Evolutionary conservation across 2,329 filamentous ascomycete genomes (phyloP), one percentile per base, ranked within the genome.

Genomic region (Coniochaeta sp.): DNA sequence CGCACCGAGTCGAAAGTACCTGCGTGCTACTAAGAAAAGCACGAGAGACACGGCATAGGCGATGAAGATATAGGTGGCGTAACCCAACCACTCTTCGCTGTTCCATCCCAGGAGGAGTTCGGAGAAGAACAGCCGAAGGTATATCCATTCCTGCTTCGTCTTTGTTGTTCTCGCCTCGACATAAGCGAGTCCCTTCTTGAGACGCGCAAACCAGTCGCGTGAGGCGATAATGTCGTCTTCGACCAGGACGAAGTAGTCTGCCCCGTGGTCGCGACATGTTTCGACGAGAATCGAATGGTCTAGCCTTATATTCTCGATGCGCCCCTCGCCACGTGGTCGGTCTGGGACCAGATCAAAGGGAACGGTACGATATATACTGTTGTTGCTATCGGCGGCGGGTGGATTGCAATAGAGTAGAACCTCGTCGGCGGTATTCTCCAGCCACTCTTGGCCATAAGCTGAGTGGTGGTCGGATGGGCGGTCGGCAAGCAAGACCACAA

Each of bases 41-140:
- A 57, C 12, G 8, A 63, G 49, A 4, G 65, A 24, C 0, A 52
- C 49, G 1, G 58, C 54, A 48, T 69, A 69, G 13, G 60, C 54
- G 18, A 61, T 4, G 1, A 61, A 55, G 14, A 67, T 61, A 6
- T 56, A 55, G 45, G 58, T 51, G 2, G 59, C 26, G 35, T 70
- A 69, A 30, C 52, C 56, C 2, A 60, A 57, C 56, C 62, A 62
- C 53, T 69, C 65, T 52, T 70, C 66, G 13, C 57, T 59, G 51
- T 70, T 70, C 68, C 68, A 71, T 5, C 67, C 67, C 60, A 70
- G 65, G 13, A 66, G 60, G 1, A 65, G 56, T 52, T 71, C 68
- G 4, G 67, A 68, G 55, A 70, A 70, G 56, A 71, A 71, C 26
- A 71, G 56, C 1, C 68, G 64, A 2, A 71, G 55, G 51, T 71